A percentile compares a stretch with the other conserved stretches of the same genome.
phyloP scores from a whole-genome alignment of 768 basidiomycete genomes.

The Leucogyrophana mollusca region DNA sequence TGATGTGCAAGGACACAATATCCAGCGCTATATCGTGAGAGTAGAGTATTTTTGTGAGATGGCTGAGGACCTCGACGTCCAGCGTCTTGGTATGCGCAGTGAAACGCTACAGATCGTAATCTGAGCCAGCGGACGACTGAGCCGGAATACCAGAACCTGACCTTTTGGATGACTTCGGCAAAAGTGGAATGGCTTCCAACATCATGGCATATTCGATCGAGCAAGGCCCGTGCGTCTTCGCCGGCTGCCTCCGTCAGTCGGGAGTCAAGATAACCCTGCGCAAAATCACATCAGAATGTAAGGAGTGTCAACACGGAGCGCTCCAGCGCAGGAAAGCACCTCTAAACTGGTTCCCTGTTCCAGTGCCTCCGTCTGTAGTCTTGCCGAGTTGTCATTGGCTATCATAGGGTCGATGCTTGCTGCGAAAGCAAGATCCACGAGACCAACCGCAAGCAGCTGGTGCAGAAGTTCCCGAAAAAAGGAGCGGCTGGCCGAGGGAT shows the following conservation, averaged over 20 bases:
- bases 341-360: conserved; percentile 60
- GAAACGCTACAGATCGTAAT: conserved; percentile 50
- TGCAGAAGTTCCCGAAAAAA: conserved; percentile 39
- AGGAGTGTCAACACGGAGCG: neutral
- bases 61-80: conserved; percentile 70
- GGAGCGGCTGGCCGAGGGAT: conserved; percentile 18
- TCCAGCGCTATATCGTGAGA: conserved; percentile 60
- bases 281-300: conserved; percentile 3
- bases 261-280: conserved; percentile 47
- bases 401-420: conserved; percentile 51
- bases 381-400: conserved; percentile 44
- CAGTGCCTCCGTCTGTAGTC: conserved; percentile 56
- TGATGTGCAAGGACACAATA: conserved; percentile 65
- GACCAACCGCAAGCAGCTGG: conserved; percentile 49
- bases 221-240: conserved; percentile 33
- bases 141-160: conserved; percentile 26
- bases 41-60: conserved; percentile 67
- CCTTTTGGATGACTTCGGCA: conserved; percentile 55
- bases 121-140: neutral
- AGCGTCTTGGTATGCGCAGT: conserved; percentile 45
- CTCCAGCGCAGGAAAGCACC: conserved; percentile 32
- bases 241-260: conserved; percentile 52
- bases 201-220: conserved; percentile 52
- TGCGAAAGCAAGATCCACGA: conserved; percentile 55
- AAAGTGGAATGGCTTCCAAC: conserved; percentile 56